phyloP scores from a whole-genome alignment of 2,329 filamentous ascomycete genomes.

The Hypoxylon sp. region DNA sequence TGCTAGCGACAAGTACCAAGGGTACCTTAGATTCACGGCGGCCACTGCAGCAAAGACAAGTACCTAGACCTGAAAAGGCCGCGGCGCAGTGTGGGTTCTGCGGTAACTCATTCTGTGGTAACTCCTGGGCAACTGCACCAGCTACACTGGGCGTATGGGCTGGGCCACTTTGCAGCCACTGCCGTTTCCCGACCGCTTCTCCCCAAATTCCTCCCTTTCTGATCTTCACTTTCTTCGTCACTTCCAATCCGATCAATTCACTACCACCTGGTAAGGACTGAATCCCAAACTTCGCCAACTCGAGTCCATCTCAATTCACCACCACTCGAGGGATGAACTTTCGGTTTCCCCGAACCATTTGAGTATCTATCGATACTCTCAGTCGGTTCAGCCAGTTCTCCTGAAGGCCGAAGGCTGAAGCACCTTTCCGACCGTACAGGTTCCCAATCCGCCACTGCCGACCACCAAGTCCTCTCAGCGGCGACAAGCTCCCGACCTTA shows the following conservation, averaged over 20 bases:
- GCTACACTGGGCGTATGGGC: neutral
- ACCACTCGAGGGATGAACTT: constrained; percentile 46
- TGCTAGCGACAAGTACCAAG: constrained; percentile 15
- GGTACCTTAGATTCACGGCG: neutral
- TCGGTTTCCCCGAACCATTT: constrained; percentile 38
- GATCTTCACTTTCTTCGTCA: constrained; percentile 47
- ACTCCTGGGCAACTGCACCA: neutral
- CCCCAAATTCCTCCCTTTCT: constrained; percentile 49
- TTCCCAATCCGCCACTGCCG: constrained; percentile 23
- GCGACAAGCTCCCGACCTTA: constrained; percentile 20
- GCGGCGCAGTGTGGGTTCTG: constrained; percentile 27
- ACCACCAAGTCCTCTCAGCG: constrained; percentile 17
- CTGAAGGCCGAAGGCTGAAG: constrained; percentile 6
- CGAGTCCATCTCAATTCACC: constrained; percentile 39
- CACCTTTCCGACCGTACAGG: constrained; percentile 31
- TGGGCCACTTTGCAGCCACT: constrained; percentile 28
- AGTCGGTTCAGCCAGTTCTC: constrained; percentile 34
- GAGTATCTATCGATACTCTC: constrained; percentile 49
- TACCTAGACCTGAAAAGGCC: constrained; percentile 15
- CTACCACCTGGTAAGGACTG: constrained; percentile 44
- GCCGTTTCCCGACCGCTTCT: constrained; percentile 48
- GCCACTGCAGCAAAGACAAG: neutral
- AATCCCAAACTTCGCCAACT: constrained; percentile 42
- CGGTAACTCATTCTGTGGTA: constrained; percentile 5
- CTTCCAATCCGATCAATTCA: constrained; percentile 44